Evolutionary conservation across 2,329 filamentous ascomycete species (phyloP), one percentile per base, ranked within the genome.

Genomic region (Clonostachys solani): DNA sequence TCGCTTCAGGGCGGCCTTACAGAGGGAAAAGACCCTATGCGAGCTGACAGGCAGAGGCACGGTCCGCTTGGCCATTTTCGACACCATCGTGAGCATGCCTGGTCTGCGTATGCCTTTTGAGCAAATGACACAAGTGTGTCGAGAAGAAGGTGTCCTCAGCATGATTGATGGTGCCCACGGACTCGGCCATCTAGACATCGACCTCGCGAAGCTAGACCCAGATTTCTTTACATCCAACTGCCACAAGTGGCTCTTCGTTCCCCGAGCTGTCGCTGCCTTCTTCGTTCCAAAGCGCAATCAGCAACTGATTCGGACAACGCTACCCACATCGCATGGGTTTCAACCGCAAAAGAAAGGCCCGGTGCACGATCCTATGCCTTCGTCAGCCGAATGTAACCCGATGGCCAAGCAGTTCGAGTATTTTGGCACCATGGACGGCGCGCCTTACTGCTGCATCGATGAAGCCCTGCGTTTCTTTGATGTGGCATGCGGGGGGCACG

Each of bases 151-250:
- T 0, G 70, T 96, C 4, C 60, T 94, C 46, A 91, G 86, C 56
- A 70, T 89, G 18, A 73, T 96, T 36, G 92, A 97, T 61, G 92
- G 81, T 13, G 92, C 92, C 0, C 92, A 97, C 65, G 86, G 86
- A 1, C 69, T 95, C 19, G 92, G 92, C 2, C 86, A 94, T 65
- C 75, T 96, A 8, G 72, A 78, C 2, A 64, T 96, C 7, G 80
- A 95, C 63, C 67, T 96, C 13, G 53, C 61, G 0, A 63, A 67
- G 5, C 68, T 91, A 3, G 80, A 91, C 52, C 84, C 90, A 0
- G 92, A 96, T 64, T 96, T 95, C 68, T 89, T 95, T 59, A 78
- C 92, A 12, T 86, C 78, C 47, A 96, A 96, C 63, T 88, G 83
- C 56, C 89, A 95, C 71, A 95, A 95, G 72, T 96, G 92, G 92